Conservation (phyloP, 1,284 basidiomycete genomes). For the Rhodotorula sp. region DNA sequence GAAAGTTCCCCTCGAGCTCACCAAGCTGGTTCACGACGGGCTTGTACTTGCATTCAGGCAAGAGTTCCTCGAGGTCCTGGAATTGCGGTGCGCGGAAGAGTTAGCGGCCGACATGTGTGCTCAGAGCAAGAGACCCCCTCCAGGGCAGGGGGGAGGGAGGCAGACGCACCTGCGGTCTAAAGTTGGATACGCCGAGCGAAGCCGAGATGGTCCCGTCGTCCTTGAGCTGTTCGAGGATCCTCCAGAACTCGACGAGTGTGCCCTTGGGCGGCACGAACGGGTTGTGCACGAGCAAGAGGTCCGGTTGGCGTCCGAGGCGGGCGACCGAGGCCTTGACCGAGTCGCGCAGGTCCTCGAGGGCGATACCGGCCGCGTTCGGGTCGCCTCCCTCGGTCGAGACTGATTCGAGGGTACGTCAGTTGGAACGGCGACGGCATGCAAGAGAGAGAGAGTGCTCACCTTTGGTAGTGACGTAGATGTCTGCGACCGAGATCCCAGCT, state of each 20-base stretch:
- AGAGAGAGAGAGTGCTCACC: constrained; percentile 8
- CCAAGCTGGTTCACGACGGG: constrained; percentile 41
- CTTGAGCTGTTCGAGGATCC: constrained; percentile 42
- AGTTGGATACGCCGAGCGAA: constrained; percentile 42
- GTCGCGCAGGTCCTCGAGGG: constrained; percentile 20
- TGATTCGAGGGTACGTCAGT: neutral
- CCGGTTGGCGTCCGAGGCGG: constrained; percentile 24
- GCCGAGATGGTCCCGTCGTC: constrained; percentile 41
- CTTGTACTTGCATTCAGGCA: constrained; percentile 38
- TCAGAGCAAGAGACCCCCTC: no score
- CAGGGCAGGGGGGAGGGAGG: neutral
- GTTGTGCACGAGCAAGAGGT: constrained; percentile 39
- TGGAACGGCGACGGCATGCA: no score
- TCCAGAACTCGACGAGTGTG: constrained; percentile 40
- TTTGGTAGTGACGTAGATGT: constrained; percentile 41
- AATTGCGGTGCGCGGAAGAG: no score
- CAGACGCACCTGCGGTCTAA: constrained; percentile 33
- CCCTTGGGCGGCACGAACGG: constrained; percentile 39
- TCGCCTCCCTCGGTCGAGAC: constrained; percentile 31
- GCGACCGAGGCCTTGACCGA: constrained; percentile 17
- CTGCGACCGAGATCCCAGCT: constrained; percentile 13
- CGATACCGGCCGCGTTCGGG: constrained; percentile 21
- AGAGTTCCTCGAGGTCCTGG: constrained; percentile 38
- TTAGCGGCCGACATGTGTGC: no score
- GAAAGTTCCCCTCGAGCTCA: neutral